Base-by-base conservation (phyloP, 1,284 basidiomycete genomes). In the Cutaneotrichosporon sp. region DNA sequence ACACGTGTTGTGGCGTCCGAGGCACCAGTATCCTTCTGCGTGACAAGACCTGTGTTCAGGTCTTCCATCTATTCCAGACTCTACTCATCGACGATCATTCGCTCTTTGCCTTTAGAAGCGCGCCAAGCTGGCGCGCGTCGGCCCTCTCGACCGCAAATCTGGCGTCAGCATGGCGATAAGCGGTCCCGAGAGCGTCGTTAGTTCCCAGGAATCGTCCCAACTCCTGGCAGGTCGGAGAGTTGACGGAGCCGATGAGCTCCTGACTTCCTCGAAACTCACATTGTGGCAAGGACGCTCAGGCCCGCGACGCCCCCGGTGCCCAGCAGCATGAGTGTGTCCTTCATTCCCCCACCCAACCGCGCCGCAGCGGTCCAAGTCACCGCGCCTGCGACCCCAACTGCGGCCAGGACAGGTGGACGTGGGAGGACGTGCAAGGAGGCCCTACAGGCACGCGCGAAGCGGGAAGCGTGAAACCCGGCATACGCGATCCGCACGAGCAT, bases 401-500 rank as follows among this genome's bases (percentile, higher is more conserved):
- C 66, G 0, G 50, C 34, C 8, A 46, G 29, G 7, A 62, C 58
- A 4, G 36, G 36, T 8, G 56, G n/a, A 13, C 49, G 54, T 2
- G 63, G 63, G 11, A 57, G 18, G 20, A 59, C 25, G 10, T 18
- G 16, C 4, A 50, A 18, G 13, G 10, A 10, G 14, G 34, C 9
- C 7, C 16, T 43, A 4, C 29, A 22, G 2, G 43, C 10, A 4
- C 36, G 46, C 11, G 56, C 38, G 49, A 58, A 60, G 6, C 59
- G 38, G 4, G 54, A 54, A 1, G 69, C 75, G 59, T 77, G 75
- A 1, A 34, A 22, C 3, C 59, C 59, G 10, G 75, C 73, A 52
- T 75, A 77, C 0, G 54, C 55, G 31, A 79, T 76, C 20, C 78
- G 64, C 3, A 76, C 67, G 4, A 70, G n/a, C 78, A 78, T 79